A percentile compares a stretch with the other conserved stretches of the same genome.
Conservation (phyloP, 2,329 filamentous ascomycete species). For the Colletotrichum sp. region DNA sequence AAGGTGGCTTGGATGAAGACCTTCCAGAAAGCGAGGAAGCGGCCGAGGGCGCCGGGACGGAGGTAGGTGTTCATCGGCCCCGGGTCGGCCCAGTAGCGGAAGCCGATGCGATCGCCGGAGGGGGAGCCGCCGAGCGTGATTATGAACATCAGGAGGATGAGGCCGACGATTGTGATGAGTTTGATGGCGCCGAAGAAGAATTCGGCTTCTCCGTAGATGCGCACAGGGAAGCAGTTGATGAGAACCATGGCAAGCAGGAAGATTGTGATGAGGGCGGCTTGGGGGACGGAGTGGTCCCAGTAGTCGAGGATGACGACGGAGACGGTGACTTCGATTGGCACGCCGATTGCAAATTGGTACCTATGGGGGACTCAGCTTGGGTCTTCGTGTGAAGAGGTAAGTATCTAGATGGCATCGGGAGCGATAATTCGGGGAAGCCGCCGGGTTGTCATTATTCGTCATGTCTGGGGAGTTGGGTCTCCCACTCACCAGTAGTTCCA, state of each 20-base stretch:
- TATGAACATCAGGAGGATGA: constrained; percentile 55
- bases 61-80: constrained; percentile 49
- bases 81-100: constrained; percentile 48
- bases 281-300: constrained; percentile 36
- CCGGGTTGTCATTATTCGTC: too few species aligned
- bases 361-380: background rate
- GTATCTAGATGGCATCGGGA: background rate
- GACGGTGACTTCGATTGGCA: constrained; percentile 52
- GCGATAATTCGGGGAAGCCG: too few species aligned
- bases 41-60: constrained; percentile 37
- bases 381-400: background rate
- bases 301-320: constrained; percentile 53
- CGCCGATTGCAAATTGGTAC: constrained; percentile 53
- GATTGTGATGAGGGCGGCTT: constrained; percentile 37
- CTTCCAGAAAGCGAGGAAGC: constrained; percentile 47
- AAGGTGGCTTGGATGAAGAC: constrained; percentile 54
- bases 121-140: constrained; percentile 52
- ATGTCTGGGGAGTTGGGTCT: too few species aligned
- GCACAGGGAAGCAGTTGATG: constrained; percentile 42
- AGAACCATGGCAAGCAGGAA: constrained; percentile 41
- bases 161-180: constrained; percentile 51
- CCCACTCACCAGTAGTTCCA: constrained; percentile 59
- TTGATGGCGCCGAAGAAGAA: constrained; percentile 56
- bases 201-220: constrained; percentile 59
- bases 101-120: constrained; percentile 46